Base-by-base conservation (phyloP, 768 basidiomycete genomes). In the Suillus fuscotomentosus region DNA sequence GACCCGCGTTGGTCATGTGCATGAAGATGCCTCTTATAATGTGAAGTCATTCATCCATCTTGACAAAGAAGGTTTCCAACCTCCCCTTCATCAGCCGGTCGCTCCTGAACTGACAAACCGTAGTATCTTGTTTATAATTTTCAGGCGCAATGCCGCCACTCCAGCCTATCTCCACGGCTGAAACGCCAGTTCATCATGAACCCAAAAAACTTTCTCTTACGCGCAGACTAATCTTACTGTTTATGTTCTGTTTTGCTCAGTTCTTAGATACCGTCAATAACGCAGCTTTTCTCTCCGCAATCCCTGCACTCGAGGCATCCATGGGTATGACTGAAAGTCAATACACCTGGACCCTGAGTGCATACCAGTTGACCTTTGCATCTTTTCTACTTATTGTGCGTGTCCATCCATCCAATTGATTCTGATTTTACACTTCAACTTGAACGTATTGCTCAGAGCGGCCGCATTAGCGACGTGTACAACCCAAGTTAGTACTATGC, bases 231-330 rank as follows among this genome's bases (percentile, higher is more conserved):
- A 22, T 73, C 24, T 63, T 83, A 17, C 70, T 84, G 1, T 36
- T 67, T 13, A 63, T 81, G 13, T 77, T 83, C 43, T 82, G 80
- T 65, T 71, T 77, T 22, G 78, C 81, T 15, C 75, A 80, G 55
- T 82, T 81, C 66, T 68, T 82, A 60, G 83, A 84, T 41, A 69
- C 78, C 14, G 79, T 84, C 71, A 80, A 78, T 67, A 80, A 78
- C 64, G 75, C 78, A n/a, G 73, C 79, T 34, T 71, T 80, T 24
- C 77, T 80, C 54, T 70, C 79, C 7, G 79, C 77, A 14, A 75
- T 82, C 53, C 80, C 81, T 22, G 69, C 70, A 39, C 72, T 82
- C 34, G 67, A 72, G 43, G 6, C 24, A 8, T 56, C 66, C 4
- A 57, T 75, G 20, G 59, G 65, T 34, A 71, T 74, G 24, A 69